A percentile compares a stretch with the other conserved stretches of the same genome.
phyloP scores from a whole-genome alignment of 139 green algal species.

The Micractinium sp. region DNA sequence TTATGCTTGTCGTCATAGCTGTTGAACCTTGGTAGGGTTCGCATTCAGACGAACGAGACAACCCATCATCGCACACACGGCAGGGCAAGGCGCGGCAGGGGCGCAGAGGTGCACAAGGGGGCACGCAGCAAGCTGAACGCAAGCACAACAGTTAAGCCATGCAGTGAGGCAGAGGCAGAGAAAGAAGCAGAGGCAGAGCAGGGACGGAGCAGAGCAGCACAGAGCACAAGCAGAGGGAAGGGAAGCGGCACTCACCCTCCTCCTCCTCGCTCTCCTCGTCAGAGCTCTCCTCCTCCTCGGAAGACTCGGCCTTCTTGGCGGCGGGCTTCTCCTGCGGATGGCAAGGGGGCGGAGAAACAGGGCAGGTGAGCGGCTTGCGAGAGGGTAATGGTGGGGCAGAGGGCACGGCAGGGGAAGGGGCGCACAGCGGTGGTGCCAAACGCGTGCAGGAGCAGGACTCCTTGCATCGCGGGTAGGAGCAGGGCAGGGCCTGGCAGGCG shows the following conservation, averaged over 20 bases:
- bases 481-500: too few relatives aligned
- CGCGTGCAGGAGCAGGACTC: too few relatives aligned
- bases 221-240: neutral
- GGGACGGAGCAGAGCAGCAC: neutral
- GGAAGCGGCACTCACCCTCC: neutral
- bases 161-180: neutral
- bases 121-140: neutral
- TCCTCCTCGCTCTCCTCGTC: constrained; percentile 29
- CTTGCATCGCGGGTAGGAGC: too few relatives aligned
- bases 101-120: neutral
- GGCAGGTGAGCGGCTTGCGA: too few relatives aligned
- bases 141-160: too few relatives aligned
- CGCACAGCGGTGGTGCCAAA: too few relatives aligned
- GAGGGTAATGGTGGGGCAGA: too few relatives aligned
- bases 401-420: too few relatives aligned
- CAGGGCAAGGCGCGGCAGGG: neutral
- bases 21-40: constrained; percentile 30
- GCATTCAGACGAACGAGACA: constrained; percentile 41
- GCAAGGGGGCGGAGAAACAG: neutral
- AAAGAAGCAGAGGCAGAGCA: neutral
- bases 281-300: neutral
- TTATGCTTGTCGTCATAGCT: constrained; percentile 34
- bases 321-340: neutral
- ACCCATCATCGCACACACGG: constrained; percentile 24
- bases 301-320: constrained; percentile 16